Evolutionary conservation across 2,329 filamentous ascomycete genomes (phyloP), one percentile per base, ranked within the genome.

Genomic region (Parastagonospora nodorum): DNA sequence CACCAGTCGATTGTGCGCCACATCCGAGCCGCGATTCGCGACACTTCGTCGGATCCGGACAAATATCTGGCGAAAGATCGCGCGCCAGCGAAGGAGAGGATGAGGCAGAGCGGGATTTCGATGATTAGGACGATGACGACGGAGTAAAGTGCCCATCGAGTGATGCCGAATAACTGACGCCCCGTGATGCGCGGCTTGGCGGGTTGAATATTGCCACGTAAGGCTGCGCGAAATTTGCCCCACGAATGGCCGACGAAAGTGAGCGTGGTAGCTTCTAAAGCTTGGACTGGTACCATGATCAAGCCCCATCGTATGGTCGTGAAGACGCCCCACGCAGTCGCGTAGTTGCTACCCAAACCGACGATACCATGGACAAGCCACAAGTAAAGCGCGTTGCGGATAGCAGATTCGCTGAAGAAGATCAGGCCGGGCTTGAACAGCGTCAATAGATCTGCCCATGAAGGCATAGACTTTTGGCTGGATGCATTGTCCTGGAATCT

Each of bases 261-360:
- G 0, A 88, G 73, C 0, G 84, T 78, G 0, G 87, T 87, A 2
- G 83, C 83, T 67, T 91, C 86, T 0, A 90, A 75, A 0, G 86
- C 80, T 53, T 84, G 81, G 0, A 90, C 84, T 0, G 87, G 87
- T 0, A 90, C 86, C 87, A 90, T 91, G 28, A 90, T 75, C 1
- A 90, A 75, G 0, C 87, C 88, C 87, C 87, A 90, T 11, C 87
- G 80, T 36, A 90, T 90, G 0, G 86, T 90, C 48, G 82, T 88
- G 74, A 91, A 91, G 8, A 90, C 77, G 1, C 86, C 84, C 87
- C 87, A 91, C 0, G 87, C 86, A 0, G 87, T 90, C 0, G 86
- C 84, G 66, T 90, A 90, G 6, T 83, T 80, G 0, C 75, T 71
- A 0, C 87, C 86, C 51, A 90, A 76, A 0, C 80, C 74, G 0